Conservation (phyloP, 371 early-diverging fungal genomes). For the Rhizomucor pusillus region DNA sequence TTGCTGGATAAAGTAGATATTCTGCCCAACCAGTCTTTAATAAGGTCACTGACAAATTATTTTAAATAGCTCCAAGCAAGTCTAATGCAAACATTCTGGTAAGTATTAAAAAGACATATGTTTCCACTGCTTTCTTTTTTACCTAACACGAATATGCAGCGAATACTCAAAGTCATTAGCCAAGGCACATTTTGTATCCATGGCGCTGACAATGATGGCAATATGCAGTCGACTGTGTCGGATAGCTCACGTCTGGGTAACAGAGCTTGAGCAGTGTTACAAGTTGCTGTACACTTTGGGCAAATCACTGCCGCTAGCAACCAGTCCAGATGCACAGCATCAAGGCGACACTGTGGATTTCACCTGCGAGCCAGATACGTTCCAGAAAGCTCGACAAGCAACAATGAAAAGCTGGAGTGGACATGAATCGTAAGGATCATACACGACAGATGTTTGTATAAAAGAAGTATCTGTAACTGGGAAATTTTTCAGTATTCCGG, state of each 20-base stretch:
- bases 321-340: conserved; percentile 21
- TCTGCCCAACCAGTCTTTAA: background rate
- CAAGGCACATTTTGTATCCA: conserved; percentile 36
- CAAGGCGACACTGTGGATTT: conserved; percentile 1
- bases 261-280: conserved; percentile 36
- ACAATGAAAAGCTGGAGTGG: conserved; percentile 11
- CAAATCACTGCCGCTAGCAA: conserved; percentile 28
- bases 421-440: conserved; percentile 2
- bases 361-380: conserved; percentile 7
- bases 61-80: conserved; percentile 21
- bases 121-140: background rate
- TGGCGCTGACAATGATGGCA: conserved; percentile 35
- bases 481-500: conserved; percentile 13
- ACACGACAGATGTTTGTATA: no score
- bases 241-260: conserved; percentile 22
- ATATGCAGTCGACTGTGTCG: conserved; percentile 32
- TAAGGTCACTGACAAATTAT: background rate
- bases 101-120: background rate
- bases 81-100: conserved; percentile 24
- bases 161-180: conserved; percentile 31
- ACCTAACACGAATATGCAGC: conserved; percentile 5
- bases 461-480: no score
- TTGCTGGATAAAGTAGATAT: conserved; percentile 33
- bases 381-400: background rate
- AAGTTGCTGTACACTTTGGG: conserved; percentile 31